Base-by-base conservation (phyloP, 2,329 filamentous ascomycete genomes). In the Fusarium lateritium region DNA sequence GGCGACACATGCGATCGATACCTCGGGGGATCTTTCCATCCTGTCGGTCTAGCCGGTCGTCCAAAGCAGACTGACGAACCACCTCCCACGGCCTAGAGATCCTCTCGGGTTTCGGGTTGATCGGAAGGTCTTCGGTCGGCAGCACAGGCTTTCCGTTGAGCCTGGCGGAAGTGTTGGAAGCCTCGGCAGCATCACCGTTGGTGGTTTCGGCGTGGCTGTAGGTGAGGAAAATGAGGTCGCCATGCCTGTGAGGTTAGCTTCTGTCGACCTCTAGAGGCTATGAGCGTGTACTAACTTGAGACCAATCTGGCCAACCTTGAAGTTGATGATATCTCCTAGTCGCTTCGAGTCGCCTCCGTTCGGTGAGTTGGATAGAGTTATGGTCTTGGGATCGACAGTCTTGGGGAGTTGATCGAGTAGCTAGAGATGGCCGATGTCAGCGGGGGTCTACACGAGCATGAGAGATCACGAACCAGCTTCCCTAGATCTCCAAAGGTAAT, bases 1-100 rank as follows among this genome's bases (percentile, higher is more conserved):
- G 96, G 66, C 93, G 91, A 83, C 96, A 99, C 94, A 99, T 96
- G 77, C 92, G 93, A 78, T 97, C 93, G 61, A 86, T 86, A 65
- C 87, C 87, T 66, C 94, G 86, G 21, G 89, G 83, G 52, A 98
- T 97, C 83, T 97, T 99, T 71, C 96, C 96, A 84, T 96, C 91
- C 71, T 91, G 87, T 81, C 89, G 93, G 80, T 99, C 96, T 76
- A 99, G 83, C 57, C 87, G 84, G 77, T 99, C 91, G 77, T 99
- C 97, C 11, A 99, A 85, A 3, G 90, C 85, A 4, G 94, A 97
- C 81, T 99, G 96, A 75, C 89, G 89, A 17, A 98, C 92, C 10
- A 92, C 88, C 76, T 99, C 96, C 96, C 96, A 98, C 7, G 81
- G 81, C 45, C 79, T 77, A 28, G 77, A 72, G 65, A 81, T 80